Evolutionary conservation across 1,284 basidiomycete genomes (phyloP), one percentile per base, ranked within the genome.

Genomic region (Cutaneotrichosporon sp.): DNA sequence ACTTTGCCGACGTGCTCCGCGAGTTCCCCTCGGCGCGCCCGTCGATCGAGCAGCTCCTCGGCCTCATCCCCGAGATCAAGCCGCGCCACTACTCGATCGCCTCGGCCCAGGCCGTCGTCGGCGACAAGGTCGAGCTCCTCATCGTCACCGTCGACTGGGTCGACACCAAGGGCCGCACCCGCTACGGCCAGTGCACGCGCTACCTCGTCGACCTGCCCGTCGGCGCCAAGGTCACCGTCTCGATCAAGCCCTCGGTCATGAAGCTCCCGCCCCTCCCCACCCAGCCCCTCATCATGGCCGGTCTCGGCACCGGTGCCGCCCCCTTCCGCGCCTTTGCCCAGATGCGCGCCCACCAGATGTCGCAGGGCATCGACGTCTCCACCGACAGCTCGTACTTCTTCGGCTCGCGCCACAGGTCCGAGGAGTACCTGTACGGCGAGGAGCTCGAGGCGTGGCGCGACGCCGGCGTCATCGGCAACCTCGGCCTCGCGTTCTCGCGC

Each of bases 321-420:
- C 95, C 95, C 45, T 99, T 99, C 90, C 91, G 95, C 58, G 95
- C 95, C 13, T 99, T 98, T 85, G 87, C 97, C 66, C 95, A 98
- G 80, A 88, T 97, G 78, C 89, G 95, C 65, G 94, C 92, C 7
- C 87, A 85, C 84, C 89, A 95, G 69, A 84, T 85, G 46, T 79
- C 86, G 22, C 87, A 91, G 77, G 89, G 90, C 54, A 81, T 89
- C 70, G 84, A 90, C 59, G 87, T 95, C 60, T 95, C 95, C 0
- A 51, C 46, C 3, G 93, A 94, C 2, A 86, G 92, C 29, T 98
- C 98, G 84, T 98, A 99, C 84, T 99, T 97, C 85, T 99, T 99
- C 79, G 95, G 95, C 66, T 95, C 95, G 63, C 91, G 97, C 60
- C 89, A 97, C 80, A 90, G 91, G 74, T 88, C 90, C 38, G 87